These are phyloP conservation scores for Paradendryphiella salina DNA, from an alignment of 2,329 filamentous ascomycete genomes.

Conservation along the genomic window DNA sequence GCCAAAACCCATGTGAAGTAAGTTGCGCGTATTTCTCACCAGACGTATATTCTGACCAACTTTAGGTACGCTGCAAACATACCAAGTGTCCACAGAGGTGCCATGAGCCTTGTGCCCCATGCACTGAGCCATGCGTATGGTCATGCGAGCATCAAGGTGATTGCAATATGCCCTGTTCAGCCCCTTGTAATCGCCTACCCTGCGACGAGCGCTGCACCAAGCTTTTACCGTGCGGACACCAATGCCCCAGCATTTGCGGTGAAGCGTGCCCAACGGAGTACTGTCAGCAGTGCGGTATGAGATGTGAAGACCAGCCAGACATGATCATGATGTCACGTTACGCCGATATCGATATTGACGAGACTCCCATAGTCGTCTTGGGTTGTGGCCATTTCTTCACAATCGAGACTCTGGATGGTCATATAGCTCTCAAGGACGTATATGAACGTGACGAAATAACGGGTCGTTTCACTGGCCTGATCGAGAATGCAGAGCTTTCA, in stretches of 20 bases:
- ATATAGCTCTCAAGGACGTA: slow-evolving; percentile 33
- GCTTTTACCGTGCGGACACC: slow-evolving; percentile 35
- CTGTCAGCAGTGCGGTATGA: slow-evolving; percentile 31
- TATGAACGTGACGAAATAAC: slow-evolving; percentile 18
- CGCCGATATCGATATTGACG: slow-evolving; percentile 34
- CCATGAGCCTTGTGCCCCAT: slow-evolving; percentile 43
- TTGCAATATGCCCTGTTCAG: slow-evolving; percentile 45
- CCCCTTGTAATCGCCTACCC: slow-evolving; percentile 38
- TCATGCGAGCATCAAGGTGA: slow-evolving; percentile 39
- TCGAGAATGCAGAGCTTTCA: slow-evolving; percentile 31
- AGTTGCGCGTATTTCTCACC: not conserved
- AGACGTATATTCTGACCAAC: not conserved
- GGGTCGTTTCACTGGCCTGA: slow-evolving; percentile 29
- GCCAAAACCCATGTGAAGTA: slow-evolving; percentile 29
- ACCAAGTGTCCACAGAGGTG: slow-evolving; percentile 29
- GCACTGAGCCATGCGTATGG: slow-evolving; percentile 41
- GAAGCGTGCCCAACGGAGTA: slow-evolving; percentile 31
- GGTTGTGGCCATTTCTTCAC: slow-evolving; percentile 41
- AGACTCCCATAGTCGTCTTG: slow-evolving; percentile 33
- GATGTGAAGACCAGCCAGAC: slow-evolving; percentile 29
- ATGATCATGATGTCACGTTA: slow-evolving; percentile 31
- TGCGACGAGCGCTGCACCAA: slow-evolving; percentile 37
- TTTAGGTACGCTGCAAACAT: slow-evolving; percentile 36
- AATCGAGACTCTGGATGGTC: slow-evolving; percentile 35
- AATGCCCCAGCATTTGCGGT: slow-evolving; percentile 40